Base-by-base conservation (phyloP, 1,284 basidiomycete genomes). In the Pseudomicrostroma phylloplanum region DNA sequence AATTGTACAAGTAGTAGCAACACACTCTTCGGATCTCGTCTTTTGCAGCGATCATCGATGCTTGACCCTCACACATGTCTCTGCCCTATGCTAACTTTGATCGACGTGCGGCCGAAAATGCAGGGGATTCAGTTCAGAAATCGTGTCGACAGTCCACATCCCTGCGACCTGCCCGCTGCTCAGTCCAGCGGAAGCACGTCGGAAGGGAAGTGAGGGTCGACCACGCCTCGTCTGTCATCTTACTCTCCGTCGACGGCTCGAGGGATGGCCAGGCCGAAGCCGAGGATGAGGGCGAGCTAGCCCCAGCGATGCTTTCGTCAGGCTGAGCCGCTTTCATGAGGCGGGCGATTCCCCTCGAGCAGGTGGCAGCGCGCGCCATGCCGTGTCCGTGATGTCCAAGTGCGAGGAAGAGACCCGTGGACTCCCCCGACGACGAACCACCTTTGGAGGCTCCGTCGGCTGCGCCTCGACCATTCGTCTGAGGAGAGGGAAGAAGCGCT, bases 321-420 rank as follows among this genome's bases (percentile, higher is more conserved):
- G 30, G 30, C 30, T 36, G 30, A 36, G 30, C 30, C 9, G 30
- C 30, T 36, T 36, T 36, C 43, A 60, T 60, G 12, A 60, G 49
- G 4, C 46, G 58, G 15, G 59, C 59, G n/a, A 61, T 42, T 15
- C 59, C 59, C 26, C 55, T 39, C 30, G 48, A 26, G 26, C 59
- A 61, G 15, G 54, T 61, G 17, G 59, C 59, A 13, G 59, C 59
- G 30, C 59, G 54, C 1, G 59, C 59, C 59, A 61, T 61, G 21
- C 59, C 59, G 36, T 61, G 59, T 17, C 59, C 59, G 41, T 61
- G 59, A 36, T 56, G 46, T 7, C 57, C 56, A 7, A 59, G 7
- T 26, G 13, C 26, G 19, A 61, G 26, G 26, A 17, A 61, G 4
- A 61, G 30, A 11, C 56, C 56, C 1, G 43, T 42, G 42, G 21